Evolutionary conservation across 1,139 yeast genomes (phyloP).

Genomic region (Arxiozyma heterogenica): DNA sequence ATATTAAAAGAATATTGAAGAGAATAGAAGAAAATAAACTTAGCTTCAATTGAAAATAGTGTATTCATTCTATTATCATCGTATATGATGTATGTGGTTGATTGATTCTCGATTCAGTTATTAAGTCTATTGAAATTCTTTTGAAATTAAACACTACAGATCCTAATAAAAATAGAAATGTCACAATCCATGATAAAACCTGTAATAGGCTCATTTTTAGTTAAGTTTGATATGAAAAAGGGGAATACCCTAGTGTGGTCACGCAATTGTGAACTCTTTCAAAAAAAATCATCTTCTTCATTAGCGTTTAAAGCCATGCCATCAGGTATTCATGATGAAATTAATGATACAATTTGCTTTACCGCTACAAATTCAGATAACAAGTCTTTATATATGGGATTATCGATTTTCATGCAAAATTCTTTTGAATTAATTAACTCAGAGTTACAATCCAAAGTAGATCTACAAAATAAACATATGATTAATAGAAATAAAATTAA

Average conservation of each 20-base stretch:
- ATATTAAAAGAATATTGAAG: neutral
- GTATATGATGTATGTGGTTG: neutral
- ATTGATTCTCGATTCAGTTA: neutral
- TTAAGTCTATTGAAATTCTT: neutral
- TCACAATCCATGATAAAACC: neutral
- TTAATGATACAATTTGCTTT: conserved; percentile 46
- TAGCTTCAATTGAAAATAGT: too few relatives aligned
- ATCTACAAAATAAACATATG: conserved; percentile 15
- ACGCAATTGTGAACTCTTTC: conserved; percentile 9
- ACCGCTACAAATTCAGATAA: conserved; percentile 30
- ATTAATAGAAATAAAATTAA: conserved; percentile 45
- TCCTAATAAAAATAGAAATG: neutral
- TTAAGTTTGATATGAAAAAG: conserved; percentile 27
- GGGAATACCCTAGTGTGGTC: conserved; percentile 28
- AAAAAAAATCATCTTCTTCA: conserved; percentile 7
- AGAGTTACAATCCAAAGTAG: neutral
- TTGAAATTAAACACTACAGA: neutral
- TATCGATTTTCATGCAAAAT: conserved; percentile 43
- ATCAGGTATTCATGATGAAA: conserved; percentile 67
- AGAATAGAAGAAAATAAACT: too few relatives aligned
- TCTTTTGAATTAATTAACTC: conserved; percentile 15
- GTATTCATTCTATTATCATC: too few relatives aligned
- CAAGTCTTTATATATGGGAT: conserved; percentile 34
- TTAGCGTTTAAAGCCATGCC: conserved; percentile 68
- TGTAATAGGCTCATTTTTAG: conserved; percentile 17